Conservation (phyloP, 768 basidiomycete genomes). For the Agaricus blazei region DNA sequence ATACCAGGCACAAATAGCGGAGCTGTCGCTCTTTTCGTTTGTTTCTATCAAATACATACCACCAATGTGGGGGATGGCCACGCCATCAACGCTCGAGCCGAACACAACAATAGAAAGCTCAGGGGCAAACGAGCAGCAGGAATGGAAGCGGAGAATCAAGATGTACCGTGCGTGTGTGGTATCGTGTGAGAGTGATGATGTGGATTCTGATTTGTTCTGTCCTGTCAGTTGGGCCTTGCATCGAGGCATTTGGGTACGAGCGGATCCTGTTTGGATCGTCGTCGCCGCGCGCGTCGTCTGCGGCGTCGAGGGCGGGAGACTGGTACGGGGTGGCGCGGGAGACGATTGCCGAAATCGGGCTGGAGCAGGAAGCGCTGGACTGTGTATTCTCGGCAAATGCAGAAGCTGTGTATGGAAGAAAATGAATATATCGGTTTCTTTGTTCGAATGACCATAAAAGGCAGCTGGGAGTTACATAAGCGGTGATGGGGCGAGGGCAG, state of each 20-base stretch:
- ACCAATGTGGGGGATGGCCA: slow-evolving; percentile 65
- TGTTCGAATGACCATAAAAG: slow-evolving; percentile 6
- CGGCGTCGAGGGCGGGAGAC: slow-evolving; percentile 47
- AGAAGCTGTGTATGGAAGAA: slow-evolving; percentile 36
- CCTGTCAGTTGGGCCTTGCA: slow-evolving; percentile 63
- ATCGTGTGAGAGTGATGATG: slow-evolving; percentile 4
- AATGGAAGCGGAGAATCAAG: slow-evolving; percentile 72
- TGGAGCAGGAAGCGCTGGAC: slow-evolving; percentile 74
- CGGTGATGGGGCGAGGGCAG: background rate
- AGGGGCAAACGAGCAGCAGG: slow-evolving; percentile 48
- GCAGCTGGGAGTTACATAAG: background rate
- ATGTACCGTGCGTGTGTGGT: slow-evolving; percentile 67
- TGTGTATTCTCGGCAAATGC: slow-evolving; percentile 61
- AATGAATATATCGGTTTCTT: slow-evolving; percentile 6
- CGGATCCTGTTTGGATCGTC: slow-evolving; percentile 83
- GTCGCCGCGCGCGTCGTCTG: slow-evolving; percentile 46
- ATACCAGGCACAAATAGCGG: slow-evolving; percentile 68
- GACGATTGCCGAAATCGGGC: slow-evolving; percentile 70
- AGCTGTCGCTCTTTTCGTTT: slow-evolving; percentile 71
- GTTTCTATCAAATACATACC: slow-evolving; percentile 72
- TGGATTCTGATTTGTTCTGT: slow-evolving; percentile 9
- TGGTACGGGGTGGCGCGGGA: slow-evolving; percentile 85
- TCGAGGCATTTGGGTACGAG: slow-evolving; percentile 83
- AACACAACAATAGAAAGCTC: slow-evolving; percentile 30
- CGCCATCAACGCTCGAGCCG: slow-evolving; percentile 39